These are phyloP conservation scores for Fomitopsis serialis DNA, from an alignment of 768 basidiomycete genomes.

Conservation along the genomic window DNA sequence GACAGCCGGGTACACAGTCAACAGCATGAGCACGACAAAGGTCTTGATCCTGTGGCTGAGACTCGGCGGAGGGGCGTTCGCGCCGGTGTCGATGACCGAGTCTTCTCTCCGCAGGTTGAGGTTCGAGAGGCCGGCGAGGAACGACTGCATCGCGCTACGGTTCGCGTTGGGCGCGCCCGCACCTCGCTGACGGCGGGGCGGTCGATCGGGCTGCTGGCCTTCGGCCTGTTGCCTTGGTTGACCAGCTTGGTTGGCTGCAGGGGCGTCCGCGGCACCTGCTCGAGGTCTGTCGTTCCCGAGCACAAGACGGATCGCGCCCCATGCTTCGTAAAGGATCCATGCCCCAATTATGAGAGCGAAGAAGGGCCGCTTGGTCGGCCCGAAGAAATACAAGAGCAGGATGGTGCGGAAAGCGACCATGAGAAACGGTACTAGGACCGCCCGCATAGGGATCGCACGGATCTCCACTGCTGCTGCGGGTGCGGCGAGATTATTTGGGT, in stretches of 20 bases:
- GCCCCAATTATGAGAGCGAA: conserved; percentile 59
- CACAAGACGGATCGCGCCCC: conserved; percentile 56
- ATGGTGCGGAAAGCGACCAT: conserved; percentile 66
- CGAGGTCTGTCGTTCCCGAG: conserved; percentile 33
- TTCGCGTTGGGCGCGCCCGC: conserved; percentile 14
- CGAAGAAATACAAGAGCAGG: conserved; percentile 72
- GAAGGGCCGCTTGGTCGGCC: conserved; percentile 66
- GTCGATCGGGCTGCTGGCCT: neutral
- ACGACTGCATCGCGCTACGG: conserved; percentile 25
- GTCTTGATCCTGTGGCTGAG: conserved; percentile 44
- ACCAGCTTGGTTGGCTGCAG: conserved; percentile 1
- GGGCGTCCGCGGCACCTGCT: conserved; percentile 3
- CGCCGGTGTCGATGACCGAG: conserved; percentile 34
- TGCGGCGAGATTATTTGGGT: conserved; percentile 16
- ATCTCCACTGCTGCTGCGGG: conserved; percentile 28
- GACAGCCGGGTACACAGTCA: conserved; percentile 67
- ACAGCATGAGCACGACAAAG: conserved; percentile 51
- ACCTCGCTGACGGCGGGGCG: conserved; percentile 23
- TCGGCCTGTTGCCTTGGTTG: neutral
- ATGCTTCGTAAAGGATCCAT: conserved; percentile 75
- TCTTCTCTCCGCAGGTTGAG: conserved; percentile 56
- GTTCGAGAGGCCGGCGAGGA: conserved; percentile 50
- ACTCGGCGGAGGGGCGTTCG: conserved; percentile 34
- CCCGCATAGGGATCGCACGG: conserved; percentile 59
- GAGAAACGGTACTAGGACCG: conserved; percentile 58